These are phyloP conservation scores for Domatiomyces catenatus DNA, from an alignment of 2,329 filamentous ascomycete species.

Conservation along the genomic window DNA sequence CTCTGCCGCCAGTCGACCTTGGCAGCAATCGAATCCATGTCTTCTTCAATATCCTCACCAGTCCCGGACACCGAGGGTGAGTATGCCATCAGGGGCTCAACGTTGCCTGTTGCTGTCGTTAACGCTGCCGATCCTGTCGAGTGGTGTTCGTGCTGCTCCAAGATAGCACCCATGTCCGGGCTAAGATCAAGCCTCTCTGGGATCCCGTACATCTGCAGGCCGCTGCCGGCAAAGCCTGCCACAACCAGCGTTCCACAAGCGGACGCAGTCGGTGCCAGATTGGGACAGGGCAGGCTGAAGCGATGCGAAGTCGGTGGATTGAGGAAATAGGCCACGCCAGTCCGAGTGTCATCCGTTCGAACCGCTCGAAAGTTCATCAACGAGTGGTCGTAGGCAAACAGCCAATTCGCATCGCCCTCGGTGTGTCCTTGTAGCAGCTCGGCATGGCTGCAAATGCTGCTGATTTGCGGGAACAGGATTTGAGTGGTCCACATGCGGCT, in stretches of 20 bases:
- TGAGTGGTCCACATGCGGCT: conserved; percentile 73
- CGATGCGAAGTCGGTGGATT: conserved; percentile 39
- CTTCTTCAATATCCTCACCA: conserved; percentile 17
- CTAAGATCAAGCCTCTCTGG: conserved; percentile 54
- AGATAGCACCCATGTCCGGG: conserved; percentile 18
- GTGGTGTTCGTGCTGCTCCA: conserved; percentile 15
- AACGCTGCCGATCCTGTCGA: conserved; percentile 8
- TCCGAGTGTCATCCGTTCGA: conserved; percentile 56
- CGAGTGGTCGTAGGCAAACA: conserved; percentile 61
- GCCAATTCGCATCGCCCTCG: conserved; percentile 53
- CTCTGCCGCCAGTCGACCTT: conserved; percentile 50
- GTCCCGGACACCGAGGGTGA: conserved; percentile 17
- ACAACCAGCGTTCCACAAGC: conserved; percentile 56
- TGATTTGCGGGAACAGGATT: conserved; percentile 70
- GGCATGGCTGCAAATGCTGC: conserved; percentile 61
- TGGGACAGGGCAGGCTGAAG: conserved; percentile 48
- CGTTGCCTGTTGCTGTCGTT: conserved; percentile 15
- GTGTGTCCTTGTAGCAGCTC: conserved; percentile 42
- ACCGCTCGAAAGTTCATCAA: conserved; percentile 67
- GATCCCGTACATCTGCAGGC: conserved; percentile 66
- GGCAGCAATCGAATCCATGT: conserved; percentile 21
- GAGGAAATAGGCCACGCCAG: conserved; percentile 65
- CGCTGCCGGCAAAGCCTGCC: conserved; percentile 55
- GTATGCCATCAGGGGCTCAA: conserved; percentile 17
- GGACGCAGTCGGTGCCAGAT: conserved; percentile 54